Evolutionary conservation across 2,329 filamentous ascomycete species (phyloP), one percentile per base, ranked within the genome.

Genomic region (Neofusicoccum umdonicola): DNA sequence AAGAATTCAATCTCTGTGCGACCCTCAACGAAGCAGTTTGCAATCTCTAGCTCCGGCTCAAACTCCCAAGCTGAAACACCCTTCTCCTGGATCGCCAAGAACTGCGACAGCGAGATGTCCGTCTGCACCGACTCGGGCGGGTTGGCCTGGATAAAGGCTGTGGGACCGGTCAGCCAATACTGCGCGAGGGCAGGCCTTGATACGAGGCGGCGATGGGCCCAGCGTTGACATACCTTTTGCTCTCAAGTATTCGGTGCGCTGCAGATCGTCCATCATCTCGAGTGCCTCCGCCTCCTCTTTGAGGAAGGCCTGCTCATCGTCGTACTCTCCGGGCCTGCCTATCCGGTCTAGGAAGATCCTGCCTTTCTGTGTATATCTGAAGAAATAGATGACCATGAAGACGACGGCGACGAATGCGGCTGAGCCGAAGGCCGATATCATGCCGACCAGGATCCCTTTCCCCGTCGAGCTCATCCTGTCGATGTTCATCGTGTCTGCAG

Each of bases 41-140:
- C 95, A 70, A 98, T 97, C 79, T 99, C 95, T 41, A 98, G 82
- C 78, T 99, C 95, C n/a, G 95, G 95, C 77, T 98, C 95, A 73
- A 99, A 99, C 77, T 99, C 95, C 95, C 95, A 99, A 6, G 95
- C 95, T 4, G 95, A 97, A n/a, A 99, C 94, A 58, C 95, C 95
- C 78, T 99, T 99, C 81, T 99, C 95, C 81, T 99, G 95, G 69
- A 99, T 99, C 47, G 95, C 95, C 66, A 99, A 85, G 76, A 97
- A 98, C 77, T 99, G 95, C 41, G 95, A 98, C 68, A 99, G 82
- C 22, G 95, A 98, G 69, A 99, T 99, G 75, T 99, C 95, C 70
- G 95, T 98, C 73, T 95, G 93, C 65, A 94, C 82, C 7, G 95
- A 98, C 78, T 99, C 95, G 69, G 95, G 93, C 3, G 94, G 95